Base-by-base conservation (phyloP, 495 filamentous ascomycete species). In the Talaromyces nanjingensis region DNA sequence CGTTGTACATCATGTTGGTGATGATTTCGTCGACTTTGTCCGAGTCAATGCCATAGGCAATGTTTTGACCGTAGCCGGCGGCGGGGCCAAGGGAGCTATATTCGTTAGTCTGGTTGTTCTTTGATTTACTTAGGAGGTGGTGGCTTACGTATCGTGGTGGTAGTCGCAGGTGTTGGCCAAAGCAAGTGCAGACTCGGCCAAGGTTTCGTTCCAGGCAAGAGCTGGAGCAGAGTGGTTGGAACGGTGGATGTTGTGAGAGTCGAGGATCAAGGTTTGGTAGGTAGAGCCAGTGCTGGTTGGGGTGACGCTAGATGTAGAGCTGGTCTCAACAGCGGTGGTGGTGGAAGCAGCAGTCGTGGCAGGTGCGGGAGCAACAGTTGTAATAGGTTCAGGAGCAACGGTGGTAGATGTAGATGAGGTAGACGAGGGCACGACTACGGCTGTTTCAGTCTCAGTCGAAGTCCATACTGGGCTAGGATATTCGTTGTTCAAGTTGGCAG, bases 161-260 rank as follows among this genome's bases (percentile, higher is more conserved):
- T 93, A 96, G 8, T 79, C 71, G 77, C 93, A 98, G 25, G 67
- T 78, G 6, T 70, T 65, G 64, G 84, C 86, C 22, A 79, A 72
- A 5, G 67, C 59, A 18, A 72, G 65, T 27, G 94, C 92, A 52
- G 79, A 89, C n/a, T 70, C 63, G 45, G 87, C 87, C 47, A 91
- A 80, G 56, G 76, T 74, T 4, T 77, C 71, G 65, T 84, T 79
- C 86, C 89, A 98, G 39, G 66, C 70, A 22, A 98, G 66, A 42
- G 78, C 82, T 16, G 72, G 68, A 37, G 86, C 85, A 22, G 88
- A 89, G 80, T 97, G 92, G 77, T 91, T 92, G 71, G 83, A 81
- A 68, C 94, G 93, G 75, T 92, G 89, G 47, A 87, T 65, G 79
- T 97, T 97, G 84, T 98, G 94, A 74, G 89, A 85, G 69, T 86